Conservation (phyloP, 2,329 filamentous ascomycete species). For the Calonectria multiphialidica region DNA sequence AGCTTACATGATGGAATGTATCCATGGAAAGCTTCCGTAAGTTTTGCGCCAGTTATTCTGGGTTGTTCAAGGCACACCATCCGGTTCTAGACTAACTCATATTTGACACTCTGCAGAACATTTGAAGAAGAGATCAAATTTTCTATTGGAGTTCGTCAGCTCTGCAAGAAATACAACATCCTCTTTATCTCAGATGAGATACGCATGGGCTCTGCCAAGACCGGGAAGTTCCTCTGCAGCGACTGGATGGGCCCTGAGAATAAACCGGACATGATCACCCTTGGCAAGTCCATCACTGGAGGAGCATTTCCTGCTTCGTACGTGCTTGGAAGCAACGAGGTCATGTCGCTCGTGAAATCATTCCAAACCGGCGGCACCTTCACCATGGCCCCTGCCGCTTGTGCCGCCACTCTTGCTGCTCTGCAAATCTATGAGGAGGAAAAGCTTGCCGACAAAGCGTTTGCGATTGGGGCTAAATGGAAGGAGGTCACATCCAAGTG, state of each 20-base stretch:
- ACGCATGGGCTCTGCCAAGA: neutral
- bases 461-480: neutral
- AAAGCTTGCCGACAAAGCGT: neutral
- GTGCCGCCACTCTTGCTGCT: neutral
- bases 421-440: neutral
- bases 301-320: neutral
- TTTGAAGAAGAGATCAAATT: neutral
- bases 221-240: neutral
- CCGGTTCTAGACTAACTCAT: neutral
- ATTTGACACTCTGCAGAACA: neutral
- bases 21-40: neutral
- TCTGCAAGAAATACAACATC: conserved; percentile 1
- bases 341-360: neutral
- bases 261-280: neutral
- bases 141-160: neutral
- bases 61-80: no score
- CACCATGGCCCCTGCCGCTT: neutral
- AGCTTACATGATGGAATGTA: neutral
- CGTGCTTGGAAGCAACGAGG: neutral
- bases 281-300: neutral
- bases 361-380: neutral
- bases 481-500: neutral
- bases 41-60: neutral
- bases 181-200: neutral
- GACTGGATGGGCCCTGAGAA: neutral